Evolutionary conservation across 139 green algal genomes (phyloP).

Genomic region (Picochlorum sp.): DNA sequence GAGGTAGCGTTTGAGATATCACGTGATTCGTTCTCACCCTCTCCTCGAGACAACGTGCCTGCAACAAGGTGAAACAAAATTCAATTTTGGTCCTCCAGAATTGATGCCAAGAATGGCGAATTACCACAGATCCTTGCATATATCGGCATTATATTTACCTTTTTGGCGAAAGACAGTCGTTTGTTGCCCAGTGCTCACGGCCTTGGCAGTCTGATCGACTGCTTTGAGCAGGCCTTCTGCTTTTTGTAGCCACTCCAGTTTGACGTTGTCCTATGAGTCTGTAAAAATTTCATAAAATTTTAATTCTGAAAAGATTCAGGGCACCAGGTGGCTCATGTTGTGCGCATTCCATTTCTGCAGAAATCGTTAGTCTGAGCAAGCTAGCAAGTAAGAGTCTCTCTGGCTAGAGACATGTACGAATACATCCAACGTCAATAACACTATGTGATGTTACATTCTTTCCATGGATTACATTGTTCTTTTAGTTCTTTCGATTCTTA

Average conservation of each 20-base stretch:
- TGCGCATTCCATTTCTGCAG: too few species aligned
- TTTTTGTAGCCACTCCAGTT: conserved; percentile 36
- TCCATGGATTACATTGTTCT: background rate
- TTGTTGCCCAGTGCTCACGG: conserved; percentile 8
- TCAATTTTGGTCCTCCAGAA: too few species aligned
- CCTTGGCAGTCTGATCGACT: conserved; percentile 53
- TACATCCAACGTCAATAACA: too few species aligned
- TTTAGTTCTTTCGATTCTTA: conserved; percentile 78
- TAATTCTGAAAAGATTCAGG: background rate
- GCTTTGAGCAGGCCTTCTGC: conserved; percentile 55
- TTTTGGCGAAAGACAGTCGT: too few species aligned
- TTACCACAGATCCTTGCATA: too few species aligned
- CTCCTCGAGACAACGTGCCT: background rate
- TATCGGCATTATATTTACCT: too few species aligned
- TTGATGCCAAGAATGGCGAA: too few species aligned
- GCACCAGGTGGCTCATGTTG: background rate
- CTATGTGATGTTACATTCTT: background rate
- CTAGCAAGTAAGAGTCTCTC: too few species aligned
- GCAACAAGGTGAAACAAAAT: too few species aligned
- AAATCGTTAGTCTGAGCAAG: too few species aligned
- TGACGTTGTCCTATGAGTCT: conserved; percentile 3
- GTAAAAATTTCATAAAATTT: background rate
- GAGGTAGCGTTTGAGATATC: background rate
- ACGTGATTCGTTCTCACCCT: background rate
- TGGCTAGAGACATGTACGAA: too few species aligned